Percentiles rank a stretch among this genome's conserved stretches.
These are phyloP conservation scores for Xylaria bambusicola DNA, from an alignment of 495 filamentous ascomycete species.

Conservation along the genomic window DNA sequence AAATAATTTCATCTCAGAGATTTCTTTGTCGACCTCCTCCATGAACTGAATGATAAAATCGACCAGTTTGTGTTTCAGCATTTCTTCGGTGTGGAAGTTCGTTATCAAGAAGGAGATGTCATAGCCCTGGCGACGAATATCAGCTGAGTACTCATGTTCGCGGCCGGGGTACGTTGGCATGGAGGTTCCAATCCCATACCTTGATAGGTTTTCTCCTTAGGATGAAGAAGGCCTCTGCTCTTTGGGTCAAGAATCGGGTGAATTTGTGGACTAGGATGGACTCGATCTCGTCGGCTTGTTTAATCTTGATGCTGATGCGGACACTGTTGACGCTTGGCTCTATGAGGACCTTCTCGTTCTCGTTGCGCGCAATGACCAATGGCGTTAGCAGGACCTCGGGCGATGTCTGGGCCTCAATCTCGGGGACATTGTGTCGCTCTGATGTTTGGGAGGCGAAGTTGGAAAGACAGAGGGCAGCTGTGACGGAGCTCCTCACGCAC, in stretches of 20 bases:
- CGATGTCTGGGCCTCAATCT: conserved; percentile 88
- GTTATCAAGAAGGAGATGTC: conserved; percentile 99
- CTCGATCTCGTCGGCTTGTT: conserved; percentile 99
- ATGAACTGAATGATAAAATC: conserved; percentile 99
- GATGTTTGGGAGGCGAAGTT: conserved; percentile 97
- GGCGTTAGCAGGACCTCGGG: conserved; percentile 96
- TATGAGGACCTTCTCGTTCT: conserved; percentile 91
- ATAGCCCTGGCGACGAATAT: conserved; percentile 68
- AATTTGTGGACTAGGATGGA: conserved; percentile 97
- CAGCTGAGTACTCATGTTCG: conserved; percentile 19
- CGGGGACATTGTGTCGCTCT: conserved; percentile 96
- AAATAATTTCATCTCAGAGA: conserved; percentile 99
- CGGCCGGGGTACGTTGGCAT: too few relatives aligned
- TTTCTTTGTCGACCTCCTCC: conserved; percentile 99
- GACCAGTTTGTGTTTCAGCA: conserved; percentile 97
- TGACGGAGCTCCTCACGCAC: conserved; percentile 91
- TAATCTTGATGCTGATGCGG: conserved; percentile 94
- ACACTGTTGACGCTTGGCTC: conserved; percentile 96
- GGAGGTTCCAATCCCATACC: conserved; percentile 60
- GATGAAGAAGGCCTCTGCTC: conserved; percentile 97
- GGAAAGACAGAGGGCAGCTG: conserved; percentile 88
- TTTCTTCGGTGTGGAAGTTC: conserved; percentile 95
- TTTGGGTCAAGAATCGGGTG: conserved; percentile 90
- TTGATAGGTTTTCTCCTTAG: conserved; percentile 92
- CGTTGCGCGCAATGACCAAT: conserved; percentile 83